These are phyloP conservation scores for Blastomyces emzantsi DNA, from an alignment of 2,329 filamentous ascomycete genomes.

Conservation along the genomic window DNA sequence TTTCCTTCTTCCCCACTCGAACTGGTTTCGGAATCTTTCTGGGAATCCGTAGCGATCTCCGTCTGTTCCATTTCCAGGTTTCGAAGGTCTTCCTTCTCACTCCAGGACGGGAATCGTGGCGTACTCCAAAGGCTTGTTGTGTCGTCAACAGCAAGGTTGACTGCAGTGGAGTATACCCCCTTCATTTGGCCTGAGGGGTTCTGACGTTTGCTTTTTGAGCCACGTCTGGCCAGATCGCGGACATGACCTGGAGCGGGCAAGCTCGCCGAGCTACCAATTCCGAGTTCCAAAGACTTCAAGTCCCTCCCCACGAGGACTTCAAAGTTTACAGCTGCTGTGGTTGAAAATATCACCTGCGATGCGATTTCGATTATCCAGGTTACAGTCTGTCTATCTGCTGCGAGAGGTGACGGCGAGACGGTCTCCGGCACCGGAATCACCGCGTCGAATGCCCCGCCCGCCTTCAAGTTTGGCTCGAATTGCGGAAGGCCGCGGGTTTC, in stretches of 20 bases:
- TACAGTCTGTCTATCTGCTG: conserved; percentile 45
- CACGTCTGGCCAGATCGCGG: conserved; percentile 63
- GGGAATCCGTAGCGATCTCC: conserved; percentile 19
- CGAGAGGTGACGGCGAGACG: conserved; percentile 40
- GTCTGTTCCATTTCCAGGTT: conserved; percentile 23
- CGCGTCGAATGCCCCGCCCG: conserved; percentile 77
- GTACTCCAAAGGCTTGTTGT: conserved; percentile 87
- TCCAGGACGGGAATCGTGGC: conserved; percentile 65
- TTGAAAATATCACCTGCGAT: conserved; percentile 90
- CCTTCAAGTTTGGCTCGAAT: conserved; percentile 94
- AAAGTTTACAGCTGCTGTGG: conserved; percentile 75
- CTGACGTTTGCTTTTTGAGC: conserved; percentile 30
- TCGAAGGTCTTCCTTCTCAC: conserved; percentile 33
- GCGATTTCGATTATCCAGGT: conserved; percentile 87
- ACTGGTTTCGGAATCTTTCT: conserved; percentile 14
- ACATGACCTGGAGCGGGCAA: conserved; percentile 58
- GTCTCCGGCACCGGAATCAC: conserved; percentile 70
- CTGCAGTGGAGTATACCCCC: conserved; percentile 77
- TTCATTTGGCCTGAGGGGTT: conserved; percentile 24
- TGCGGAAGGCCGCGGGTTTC: conserved; percentile 69
- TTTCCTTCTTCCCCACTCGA: conserved; percentile 20
- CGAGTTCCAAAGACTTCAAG: conserved; percentile 67
- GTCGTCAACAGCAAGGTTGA: conserved; percentile 73
- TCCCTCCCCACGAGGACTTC: conserved; percentile 82
- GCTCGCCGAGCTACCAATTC: conserved; percentile 47